phyloP scores from a whole-genome alignment of 2,329 filamentous ascomycete genomes.

The Volutella citrinella region DNA sequence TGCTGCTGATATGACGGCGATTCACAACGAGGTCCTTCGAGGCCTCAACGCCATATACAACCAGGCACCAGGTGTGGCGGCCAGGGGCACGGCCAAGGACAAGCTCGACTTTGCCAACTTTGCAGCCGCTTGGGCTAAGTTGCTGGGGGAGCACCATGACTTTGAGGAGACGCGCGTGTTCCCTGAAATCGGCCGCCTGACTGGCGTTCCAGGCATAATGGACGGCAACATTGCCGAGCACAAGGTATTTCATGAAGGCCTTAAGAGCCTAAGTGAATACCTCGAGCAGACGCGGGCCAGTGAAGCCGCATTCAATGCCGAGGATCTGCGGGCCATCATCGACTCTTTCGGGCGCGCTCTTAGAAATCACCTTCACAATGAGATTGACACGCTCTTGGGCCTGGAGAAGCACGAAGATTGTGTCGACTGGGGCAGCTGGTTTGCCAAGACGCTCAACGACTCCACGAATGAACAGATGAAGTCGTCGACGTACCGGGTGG shows the following conservation, averaged over 20 bases:
- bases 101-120: constrained; percentile 32
- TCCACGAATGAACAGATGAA: constrained; percentile 15
- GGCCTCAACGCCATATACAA: constrained; percentile 37
- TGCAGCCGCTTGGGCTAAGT: constrained; percentile 28
- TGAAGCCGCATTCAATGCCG: constrained; percentile 29
- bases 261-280: constrained; percentile 32
- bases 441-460: constrained; percentile 16
- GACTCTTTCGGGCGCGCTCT: constrained; percentile 31
- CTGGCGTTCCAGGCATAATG: constrained; percentile 36
- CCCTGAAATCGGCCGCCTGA: constrained; percentile 33
- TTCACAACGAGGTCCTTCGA: constrained; percentile 35
- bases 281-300: constrained; percentile 24
- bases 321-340: constrained; percentile 18
- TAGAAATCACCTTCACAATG: constrained; percentile 34
- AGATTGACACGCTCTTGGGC: constrained; percentile 35
- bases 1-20: constrained; percentile 30
- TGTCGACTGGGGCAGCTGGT: constrained; percentile 32
- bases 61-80: constrained; percentile 33
- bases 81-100: constrained; percentile 26
- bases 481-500: constrained; percentile 13
- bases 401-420: constrained; percentile 33
- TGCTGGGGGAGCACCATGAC: constrained; percentile 37
- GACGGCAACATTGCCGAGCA: constrained; percentile 41
- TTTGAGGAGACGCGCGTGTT: constrained; percentile 38
- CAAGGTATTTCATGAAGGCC: constrained; percentile 33